phyloP scores from a whole-genome alignment of 2,329 filamentous ascomycete genomes.

The Aspergillus costaricaensis region DNA sequence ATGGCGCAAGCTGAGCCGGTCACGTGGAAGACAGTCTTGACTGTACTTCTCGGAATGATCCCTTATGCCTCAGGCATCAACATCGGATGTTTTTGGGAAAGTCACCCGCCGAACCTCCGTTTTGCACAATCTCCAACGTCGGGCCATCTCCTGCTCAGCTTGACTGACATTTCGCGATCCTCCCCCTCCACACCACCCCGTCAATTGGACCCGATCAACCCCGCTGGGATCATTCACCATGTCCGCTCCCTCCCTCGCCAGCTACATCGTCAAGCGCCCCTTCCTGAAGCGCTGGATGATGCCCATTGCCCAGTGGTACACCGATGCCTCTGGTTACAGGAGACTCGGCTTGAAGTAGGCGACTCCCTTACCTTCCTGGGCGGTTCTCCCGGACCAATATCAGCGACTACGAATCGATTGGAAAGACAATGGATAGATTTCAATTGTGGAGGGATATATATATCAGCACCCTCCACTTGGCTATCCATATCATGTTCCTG shows the following conservation, averaged over 20 bases:
- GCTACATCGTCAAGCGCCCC: conserved; percentile 77
- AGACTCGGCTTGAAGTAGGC: conserved; percentile 85
- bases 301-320: conserved; percentile 87
- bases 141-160: conserved; percentile 39
- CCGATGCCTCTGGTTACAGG: conserved; percentile 86
- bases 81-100: conserved; percentile 31
- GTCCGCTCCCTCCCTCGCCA: conserved; percentile 72
- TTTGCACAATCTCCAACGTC: conserved; percentile 45
- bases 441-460: background rate
- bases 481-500: background rate
- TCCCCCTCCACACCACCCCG: conserved; percentile 33
- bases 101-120: conserved; percentile 38
- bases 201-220: conserved; percentile 30
- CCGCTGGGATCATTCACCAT: conserved; percentile 51
- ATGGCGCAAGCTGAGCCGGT: background rate
- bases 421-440: background rate
- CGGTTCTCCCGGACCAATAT: conserved; percentile 13
- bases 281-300: conserved; percentile 78
- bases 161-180: conserved; percentile 28
- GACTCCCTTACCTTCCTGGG: conserved; percentile 18
- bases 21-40: background rate
- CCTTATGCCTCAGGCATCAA: conserved; percentile 21
- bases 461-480: background rate
- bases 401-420: conserved; percentile 8
- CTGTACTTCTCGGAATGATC: background rate